phyloP scores from a whole-genome alignment of 768 basidiomycete species.

The Hericium rajendrae region DNA sequence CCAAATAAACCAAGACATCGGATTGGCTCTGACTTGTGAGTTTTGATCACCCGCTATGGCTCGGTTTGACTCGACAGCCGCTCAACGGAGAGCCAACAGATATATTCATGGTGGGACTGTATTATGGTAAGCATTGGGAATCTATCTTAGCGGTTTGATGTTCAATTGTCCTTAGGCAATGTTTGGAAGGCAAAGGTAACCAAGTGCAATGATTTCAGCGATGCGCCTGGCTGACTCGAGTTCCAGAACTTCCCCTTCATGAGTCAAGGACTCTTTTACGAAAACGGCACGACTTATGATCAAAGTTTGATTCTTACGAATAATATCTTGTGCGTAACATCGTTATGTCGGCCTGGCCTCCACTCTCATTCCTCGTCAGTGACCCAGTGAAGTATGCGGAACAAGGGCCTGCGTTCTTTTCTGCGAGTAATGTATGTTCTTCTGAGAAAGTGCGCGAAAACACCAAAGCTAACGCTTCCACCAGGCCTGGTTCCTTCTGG shows the following conservation, averaged over 20 bases:
- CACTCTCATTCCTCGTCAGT: conserved; percentile 8
- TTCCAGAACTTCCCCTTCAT: conserved; percentile 22
- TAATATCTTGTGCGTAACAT: conserved; percentile 12
- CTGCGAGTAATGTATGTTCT: conserved; percentile 20
- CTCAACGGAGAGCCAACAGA: background rate
- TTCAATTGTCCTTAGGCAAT: background rate
- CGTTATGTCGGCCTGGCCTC: conserved; percentile 15
- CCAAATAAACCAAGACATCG: conserved; percentile 17
- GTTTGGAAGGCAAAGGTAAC: conserved; percentile 6
- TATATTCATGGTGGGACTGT: conserved; percentile 15
- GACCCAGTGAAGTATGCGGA: conserved; percentile 16
- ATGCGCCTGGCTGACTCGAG: conserved; percentile 5
- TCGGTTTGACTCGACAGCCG: background rate
- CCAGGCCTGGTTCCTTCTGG: conserved; percentile 23
- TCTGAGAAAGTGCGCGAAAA: background rate
- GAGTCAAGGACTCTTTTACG: conserved; percentile 16
- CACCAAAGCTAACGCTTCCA: background rate
- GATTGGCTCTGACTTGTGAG: conserved; percentile 15
- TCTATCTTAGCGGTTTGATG: no score
- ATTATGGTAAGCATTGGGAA: conserved; percentile 4
- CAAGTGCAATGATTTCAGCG: conserved; percentile 1
- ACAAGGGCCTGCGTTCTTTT: conserved; percentile 25
- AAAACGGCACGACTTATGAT: conserved; percentile 19
- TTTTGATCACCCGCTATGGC: background rate
- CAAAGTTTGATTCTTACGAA: conserved; percentile 21